Base-by-base conservation (phyloP, 169 alveolate species). In the Besnoitia besnoiti region DNA sequence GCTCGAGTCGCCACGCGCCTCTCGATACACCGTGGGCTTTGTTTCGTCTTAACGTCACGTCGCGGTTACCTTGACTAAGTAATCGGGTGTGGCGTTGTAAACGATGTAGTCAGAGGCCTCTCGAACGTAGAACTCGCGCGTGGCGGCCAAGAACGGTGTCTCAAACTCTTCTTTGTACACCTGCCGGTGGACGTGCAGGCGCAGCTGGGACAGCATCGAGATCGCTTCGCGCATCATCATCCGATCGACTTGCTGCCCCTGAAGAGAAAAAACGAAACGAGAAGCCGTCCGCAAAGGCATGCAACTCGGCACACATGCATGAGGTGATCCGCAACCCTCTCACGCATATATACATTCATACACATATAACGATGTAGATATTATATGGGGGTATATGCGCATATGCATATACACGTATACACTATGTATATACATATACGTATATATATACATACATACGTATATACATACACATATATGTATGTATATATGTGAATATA, bases 141-240 rank as follows among this genome's bases (percentile, higher is more conserved):
- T 77, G 3, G 49, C 85, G 8, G 33, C 46, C 49, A 77, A 35
- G 40, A 77, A 77, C 14, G 85, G 85, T 5, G 33, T 21, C 40
- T 77, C 85, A 42, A 77, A 77, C 55, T 77, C 85, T 35, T 37
- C 85, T 39, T 21, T 37, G 40, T 77, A 77, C 2, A 77, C 55
- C 4, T 2, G 46, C 14, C 55, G 59, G 16, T 77, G 59, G 35
- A 40, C 59, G 39, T 40, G 55, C 49, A 44, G 39, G 2, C 59
- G 55, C 59, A 77, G 46, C 49, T 37, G 55, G 21, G 85, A 40
- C 35, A 77, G 55, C 85, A 77, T 77, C 55, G 39, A 2, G 14
- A 40, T 44, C 55, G 85, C 85, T 37, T 40, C 59, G 40, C 85
- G 49, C 85, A 77, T 27, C 59, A 44, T 21, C 85, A 30, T 21